phyloP scores from a whole-genome alignment of 2,329 filamentous ascomycete species.

The Xylariomycetidae sp. region DNA sequence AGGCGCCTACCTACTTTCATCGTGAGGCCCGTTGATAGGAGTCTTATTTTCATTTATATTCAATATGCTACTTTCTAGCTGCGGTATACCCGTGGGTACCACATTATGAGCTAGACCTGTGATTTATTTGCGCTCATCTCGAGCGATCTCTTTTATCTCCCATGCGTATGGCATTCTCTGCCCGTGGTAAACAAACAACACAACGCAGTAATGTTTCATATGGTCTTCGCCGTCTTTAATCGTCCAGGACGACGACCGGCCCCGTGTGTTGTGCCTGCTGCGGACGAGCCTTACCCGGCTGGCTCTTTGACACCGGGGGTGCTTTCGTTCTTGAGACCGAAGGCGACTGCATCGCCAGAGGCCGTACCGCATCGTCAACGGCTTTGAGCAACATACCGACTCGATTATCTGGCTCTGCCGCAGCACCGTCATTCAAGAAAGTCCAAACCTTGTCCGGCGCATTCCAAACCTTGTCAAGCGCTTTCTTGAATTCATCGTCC shows the following conservation, averaged over 20 bases:
- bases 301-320: too few relatives aligned
- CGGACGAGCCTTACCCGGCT: slow-evolving; percentile 13
- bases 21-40: too few relatives aligned
- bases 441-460: slow-evolving; percentile 23
- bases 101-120: too few relatives aligned
- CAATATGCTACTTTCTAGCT: too few relatives aligned
- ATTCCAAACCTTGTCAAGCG: slow-evolving; percentile 23
- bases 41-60: too few relatives aligned
- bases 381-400: slow-evolving; percentile 41
- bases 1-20: too few relatives aligned
- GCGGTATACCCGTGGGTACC: too few relatives aligned
- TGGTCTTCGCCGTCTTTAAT: background rate
- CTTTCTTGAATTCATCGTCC: slow-evolving; percentile 25
- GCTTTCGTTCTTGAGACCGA: too few relatives aligned
- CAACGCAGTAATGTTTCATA: background rate
- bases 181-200: slow-evolving; percentile 13
- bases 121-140: background rate
- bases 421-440: slow-evolving; percentile 35
- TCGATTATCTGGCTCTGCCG: slow-evolving; percentile 33
- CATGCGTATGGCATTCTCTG: slow-evolving; percentile 1
- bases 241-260: background rate
- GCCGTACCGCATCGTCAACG: slow-evolving; percentile 42
- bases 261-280: slow-evolving; percentile 14
- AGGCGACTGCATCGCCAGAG: slow-evolving; percentile 26
- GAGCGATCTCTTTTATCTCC: background rate